phyloP scores from a whole-genome alignment of 2,329 filamentous ascomycete genomes.

The Cladosporium sp. region DNA sequence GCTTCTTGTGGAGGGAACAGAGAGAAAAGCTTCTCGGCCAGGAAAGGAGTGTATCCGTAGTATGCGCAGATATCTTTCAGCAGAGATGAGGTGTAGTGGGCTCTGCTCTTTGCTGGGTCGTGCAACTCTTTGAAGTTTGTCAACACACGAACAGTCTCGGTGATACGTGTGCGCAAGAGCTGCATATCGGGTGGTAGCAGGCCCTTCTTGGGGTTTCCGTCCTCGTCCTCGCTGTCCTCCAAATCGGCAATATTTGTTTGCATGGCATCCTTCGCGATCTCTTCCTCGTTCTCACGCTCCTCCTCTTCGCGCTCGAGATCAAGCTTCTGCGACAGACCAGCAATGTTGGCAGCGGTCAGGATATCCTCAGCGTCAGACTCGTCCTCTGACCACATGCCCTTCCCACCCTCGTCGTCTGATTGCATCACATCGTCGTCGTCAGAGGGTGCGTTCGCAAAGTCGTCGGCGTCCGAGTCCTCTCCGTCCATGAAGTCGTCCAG shows the following conservation, averaged over 20 bases:
- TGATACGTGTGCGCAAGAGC: slow-evolving; percentile 82
- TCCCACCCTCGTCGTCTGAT: slow-evolving; percentile 63
- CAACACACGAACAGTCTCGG: slow-evolving; percentile 86
- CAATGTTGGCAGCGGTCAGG: slow-evolving; percentile 94
- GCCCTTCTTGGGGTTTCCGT: slow-evolving; percentile 49
- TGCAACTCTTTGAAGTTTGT: slow-evolving; percentile 82
- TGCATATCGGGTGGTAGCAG: slow-evolving; percentile 86
- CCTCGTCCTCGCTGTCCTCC: slow-evolving; percentile 61
- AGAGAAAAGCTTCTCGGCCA: slow-evolving; percentile 94
- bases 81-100: slow-evolving; percentile 84
- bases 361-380: slow-evolving; percentile 85
- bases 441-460: slow-evolving; percentile 38
- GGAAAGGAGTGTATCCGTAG: slow-evolving; percentile 91
- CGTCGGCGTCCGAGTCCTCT: slow-evolving; percentile 34
- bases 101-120: slow-evolving; percentile 76
- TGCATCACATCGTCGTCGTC: slow-evolving; percentile 54
- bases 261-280: slow-evolving; percentile 79
- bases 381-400: slow-evolving; percentile 88
- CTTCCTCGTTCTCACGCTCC: slow-evolving; percentile 78
- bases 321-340: slow-evolving; percentile 80
- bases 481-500: slow-evolving; percentile 35
- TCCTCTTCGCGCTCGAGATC: slow-evolving; percentile 76
- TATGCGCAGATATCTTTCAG: slow-evolving; percentile 92
- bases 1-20: slow-evolving; percentile 92
- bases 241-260: slow-evolving; percentile 89